Evolutionary conservation across 306 rosid species (phyloP), one percentile per base, ranked within the genome.

Genomic region (Sicyos baderoa): DNA sequence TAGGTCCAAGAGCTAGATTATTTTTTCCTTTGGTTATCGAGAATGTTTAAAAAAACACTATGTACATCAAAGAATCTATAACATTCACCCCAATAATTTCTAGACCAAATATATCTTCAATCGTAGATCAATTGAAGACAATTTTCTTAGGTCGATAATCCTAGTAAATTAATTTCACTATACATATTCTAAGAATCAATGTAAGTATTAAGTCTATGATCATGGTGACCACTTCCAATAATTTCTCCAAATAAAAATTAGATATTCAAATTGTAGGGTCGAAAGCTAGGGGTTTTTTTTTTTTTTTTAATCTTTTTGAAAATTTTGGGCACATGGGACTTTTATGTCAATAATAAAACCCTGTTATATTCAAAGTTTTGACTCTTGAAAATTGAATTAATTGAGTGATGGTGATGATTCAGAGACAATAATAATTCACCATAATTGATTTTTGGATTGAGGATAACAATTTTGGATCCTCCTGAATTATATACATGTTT

Each of bases 401-500:
- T 67, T 15, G 56, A 56, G 15, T 48, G 13, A 49, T 67, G 44
- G 53, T 67, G 72, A 67, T 49, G 55, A 48, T 15, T 7, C 45
- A 67, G 57, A n/a, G 56, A 37, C 49, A 62, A 67, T 67, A 67
- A 67, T 37, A 29, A 29, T 67, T 49, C 56, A 67, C 9, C 55
- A 29, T 49, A 67, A 67, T 48, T 66, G 32, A 45, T 47, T 66
- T 66, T 66, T 66, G 71, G 15, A 48, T 42, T 66, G 22, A 48
- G 56, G 22, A 15, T 22, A 48, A 14, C 71, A 66, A 48, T 25
- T 67, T 47, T 22, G 6, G 57, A 67, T 45, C 50, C 15, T 45
- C 70, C 54, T 45, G 71, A 65, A 65, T 45, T 61, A 61, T 61
- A 60, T 60, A 60, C 2, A 63, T 63, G 69, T 22, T 65, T 45